phyloP scores from a whole-genome alignment of 1,139 yeast species.

The Candida mesenterica region DNA sequence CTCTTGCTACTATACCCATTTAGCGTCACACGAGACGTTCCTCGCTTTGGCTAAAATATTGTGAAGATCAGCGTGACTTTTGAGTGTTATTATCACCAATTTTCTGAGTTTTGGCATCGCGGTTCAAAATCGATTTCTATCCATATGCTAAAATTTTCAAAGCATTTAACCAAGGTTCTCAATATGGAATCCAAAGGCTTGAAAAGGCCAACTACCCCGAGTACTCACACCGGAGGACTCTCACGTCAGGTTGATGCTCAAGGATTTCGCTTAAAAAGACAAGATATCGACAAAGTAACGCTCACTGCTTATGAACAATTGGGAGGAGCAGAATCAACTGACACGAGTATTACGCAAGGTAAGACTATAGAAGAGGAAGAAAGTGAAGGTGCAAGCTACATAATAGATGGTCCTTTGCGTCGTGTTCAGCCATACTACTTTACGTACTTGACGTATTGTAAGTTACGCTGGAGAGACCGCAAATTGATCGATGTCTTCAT shows the following conservation, averaged over 20 bases:
- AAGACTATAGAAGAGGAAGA: constrained; percentile 57
- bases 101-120: no score
- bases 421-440: constrained; percentile 82
- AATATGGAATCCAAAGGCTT: constrained; percentile 8
- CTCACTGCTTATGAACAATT: constrained; percentile 42
- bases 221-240: constrained; percentile 19
- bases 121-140: background rate
- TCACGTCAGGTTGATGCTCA: constrained; percentile 35
- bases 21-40: no score
- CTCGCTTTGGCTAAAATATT: no score
- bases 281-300: constrained; percentile 41
- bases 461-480: constrained; percentile 85
- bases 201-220: constrained; percentile 25
- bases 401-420: constrained; percentile 60
- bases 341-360: constrained; percentile 21
- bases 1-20: no score
- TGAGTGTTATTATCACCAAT: no score
- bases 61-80: no score
- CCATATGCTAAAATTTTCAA: constrained; percentile 1
- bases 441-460: constrained; percentile 89
- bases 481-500: constrained; percentile 75
- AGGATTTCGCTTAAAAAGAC: constrained; percentile 51
- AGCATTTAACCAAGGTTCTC: background rate
- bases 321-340: constrained; percentile 32
- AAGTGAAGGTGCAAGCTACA: constrained; percentile 50